These are phyloP conservation scores for Pseudoscleropodium purum DNA, from an alignment of 225 moss, liverwort and hornwort genomes.

Conservation along the genomic window DNA sequence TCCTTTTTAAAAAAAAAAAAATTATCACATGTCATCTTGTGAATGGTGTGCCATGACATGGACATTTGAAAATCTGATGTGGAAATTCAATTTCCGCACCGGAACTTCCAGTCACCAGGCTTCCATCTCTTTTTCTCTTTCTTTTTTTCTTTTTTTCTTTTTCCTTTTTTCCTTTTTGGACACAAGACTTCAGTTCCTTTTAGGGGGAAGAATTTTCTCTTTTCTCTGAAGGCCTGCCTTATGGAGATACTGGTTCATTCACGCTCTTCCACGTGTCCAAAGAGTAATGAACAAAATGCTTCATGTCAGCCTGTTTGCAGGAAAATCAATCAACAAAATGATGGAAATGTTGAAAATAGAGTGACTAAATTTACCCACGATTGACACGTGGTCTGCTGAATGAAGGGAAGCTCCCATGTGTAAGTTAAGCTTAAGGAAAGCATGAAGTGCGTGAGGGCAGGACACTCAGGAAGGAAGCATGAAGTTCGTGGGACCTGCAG, in stretches of 20 bases:
- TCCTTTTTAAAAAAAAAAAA: too few species aligned
- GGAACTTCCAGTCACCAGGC: too few species aligned
- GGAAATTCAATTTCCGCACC: too few species aligned
- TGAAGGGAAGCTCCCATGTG: background rate
- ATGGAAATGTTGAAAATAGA: background rate
- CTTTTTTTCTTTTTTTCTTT: too few species aligned
- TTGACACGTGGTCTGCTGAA: background rate
- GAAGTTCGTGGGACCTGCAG: too few species aligned
- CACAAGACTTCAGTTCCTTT: background rate
- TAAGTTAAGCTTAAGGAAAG: background rate
- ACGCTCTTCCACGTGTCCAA: background rate
- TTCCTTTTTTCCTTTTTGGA: background rate
- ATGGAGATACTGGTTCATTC: background rate
- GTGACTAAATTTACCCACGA: too few species aligned
- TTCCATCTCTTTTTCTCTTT: too few species aligned
- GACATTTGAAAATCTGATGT: accelerated
- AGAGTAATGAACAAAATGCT: background rate
- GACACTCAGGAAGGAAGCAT: too few species aligned
- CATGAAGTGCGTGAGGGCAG: background rate
- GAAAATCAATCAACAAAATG: background rate
- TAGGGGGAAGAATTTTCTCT: background rate
- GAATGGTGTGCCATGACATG: too few species aligned
- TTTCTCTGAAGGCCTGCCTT: background rate
- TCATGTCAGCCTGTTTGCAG: background rate
- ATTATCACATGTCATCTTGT: too few species aligned